Evolutionary conservation across 495 filamentous ascomycete species (phyloP), one percentile per base, ranked within the genome.

Genomic region (Aspergillus haitiensis): DNA sequence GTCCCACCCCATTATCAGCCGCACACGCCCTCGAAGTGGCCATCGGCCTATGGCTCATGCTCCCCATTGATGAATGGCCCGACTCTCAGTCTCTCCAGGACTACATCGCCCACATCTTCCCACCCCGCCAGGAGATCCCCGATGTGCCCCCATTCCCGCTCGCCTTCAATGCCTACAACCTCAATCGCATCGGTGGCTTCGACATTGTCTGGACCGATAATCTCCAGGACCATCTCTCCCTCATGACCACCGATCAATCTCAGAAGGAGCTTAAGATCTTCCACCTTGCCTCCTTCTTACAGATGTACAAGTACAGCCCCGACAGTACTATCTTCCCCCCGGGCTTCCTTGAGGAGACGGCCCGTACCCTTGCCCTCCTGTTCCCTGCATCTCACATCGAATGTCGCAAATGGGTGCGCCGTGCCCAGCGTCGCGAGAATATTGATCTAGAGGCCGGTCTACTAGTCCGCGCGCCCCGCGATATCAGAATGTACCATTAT

Each of bases 281-380:
- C 27, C 60, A 62, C 37, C 15, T 57, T 12, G 35, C 60, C 6
- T 40, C 37, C 8, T 57, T 62, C 35, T 36, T 62, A 27, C 53
- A 62, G 36, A 33, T 32, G 8, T 52, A 51, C 53, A 42, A 39
- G 7, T 37, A 57, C 35, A 52, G 53, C 52, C 1, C 15, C 40
- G 9, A 63, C 47, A 63, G 52, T 12, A 35, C 32, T 6, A 45
- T 61, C 18, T 61, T 67, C 37, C 64, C 64, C 21, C 60, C 59
- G 31, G 63, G 58, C 1, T 55, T 68, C 36, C 57, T 70, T 34
- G 51, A 61, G 35, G 67, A 70, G 56, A 68, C 67, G 3, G 37
- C 65, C 18, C 51, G 51, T 16, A 67, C 68, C 6, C 21, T 69
- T 2, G 57, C 64, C 39, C 60, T 69, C 10, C 64, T 70, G 34